A percentile compares a stretch with the other conserved stretches of the same genome.
These are phyloP conservation scores for Mycena citricolor DNA, from an alignment of 1,284 basidiomycete genomes.

Conservation along the genomic window DNA sequence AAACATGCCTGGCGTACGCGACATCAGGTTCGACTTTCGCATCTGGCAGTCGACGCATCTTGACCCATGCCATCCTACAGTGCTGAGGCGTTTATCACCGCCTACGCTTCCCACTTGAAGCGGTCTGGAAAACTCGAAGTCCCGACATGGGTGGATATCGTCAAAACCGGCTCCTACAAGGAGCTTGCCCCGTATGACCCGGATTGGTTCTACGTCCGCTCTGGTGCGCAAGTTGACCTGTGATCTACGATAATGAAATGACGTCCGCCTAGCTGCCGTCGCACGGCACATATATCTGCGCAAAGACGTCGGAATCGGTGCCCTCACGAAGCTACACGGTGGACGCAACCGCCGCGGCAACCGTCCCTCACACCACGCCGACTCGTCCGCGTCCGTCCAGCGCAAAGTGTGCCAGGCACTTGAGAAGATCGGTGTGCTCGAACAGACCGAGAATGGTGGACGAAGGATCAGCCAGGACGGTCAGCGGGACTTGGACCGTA, in stretches of 20 bases:
- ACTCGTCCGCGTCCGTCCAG: conserved; percentile 86
- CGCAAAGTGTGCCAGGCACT: conserved; percentile 93
- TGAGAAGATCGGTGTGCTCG: conserved; percentile 98
- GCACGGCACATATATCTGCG: conserved; percentile 99
- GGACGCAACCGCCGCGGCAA: conserved; percentile 93
- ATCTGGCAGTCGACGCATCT: conserved; percentile 4
- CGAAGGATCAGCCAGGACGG: conserved; percentile 97
- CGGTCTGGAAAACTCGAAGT: conserved; percentile 98
- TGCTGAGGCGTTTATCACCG: conserved; percentile 88
- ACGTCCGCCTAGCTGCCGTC: conserved; percentile 72
- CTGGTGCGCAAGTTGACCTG: conserved; percentile 59
- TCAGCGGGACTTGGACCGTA: conserved; percentile 96
- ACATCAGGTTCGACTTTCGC: conserved; percentile 69
- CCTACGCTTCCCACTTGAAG: conserved; percentile 93
- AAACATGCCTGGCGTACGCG: conserved; percentile 91
- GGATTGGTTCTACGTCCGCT: conserved; percentile 99
- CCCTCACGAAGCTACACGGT: conserved; percentile 96
- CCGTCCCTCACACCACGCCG: conserved; percentile 92
- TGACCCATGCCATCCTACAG: conserved; percentile 40
- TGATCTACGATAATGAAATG: conserved; percentile 8
- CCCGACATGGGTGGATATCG: conserved; percentile 98
- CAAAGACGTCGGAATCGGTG: conserved; percentile 97
- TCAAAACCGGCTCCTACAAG: conserved; percentile 98
- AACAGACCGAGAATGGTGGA: conserved; percentile 92
- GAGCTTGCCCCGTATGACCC: conserved; percentile 99